Evolutionary conservation across 2,329 filamentous ascomycete species (phyloP), one percentile per base, ranked within the genome.

Genomic region (Fusarium verticillioides): DNA sequence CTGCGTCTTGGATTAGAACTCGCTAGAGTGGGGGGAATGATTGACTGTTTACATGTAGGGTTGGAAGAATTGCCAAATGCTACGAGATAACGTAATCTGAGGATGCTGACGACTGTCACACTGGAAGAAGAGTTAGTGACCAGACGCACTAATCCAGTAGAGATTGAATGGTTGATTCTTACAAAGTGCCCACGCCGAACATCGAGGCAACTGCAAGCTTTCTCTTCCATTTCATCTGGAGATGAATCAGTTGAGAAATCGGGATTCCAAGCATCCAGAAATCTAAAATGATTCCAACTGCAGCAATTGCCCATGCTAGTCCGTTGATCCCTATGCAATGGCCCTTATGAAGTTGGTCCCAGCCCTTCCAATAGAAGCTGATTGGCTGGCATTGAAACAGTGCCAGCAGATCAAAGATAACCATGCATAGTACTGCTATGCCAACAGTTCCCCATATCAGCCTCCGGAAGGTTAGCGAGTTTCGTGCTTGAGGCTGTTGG

Each of bases 371-470:
- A 23, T 65, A 72, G 7, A 52, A 69, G 34, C 59, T 72, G 1
- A 72, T 39, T 0, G 70, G 70, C 3, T 50, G 56, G 4, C 70
- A 72, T 32, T 72, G 70, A 0, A 46, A 18, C 1, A 66, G 47
- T 1, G 61, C 66, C 1, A 69, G n/a, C 3, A 65, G n/a, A 6
- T 61, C 28, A 3, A 72, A 69, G 2, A 62, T 23, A 2, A 68
- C 11, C 32, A 65, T 63, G 4, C 70, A 54, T 5, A 72, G 37
- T 1, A 46, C 23, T 2, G 42, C 47, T 2, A 62, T 34, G 3
- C 28, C 28, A 9, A 72, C 39, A 3, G 70, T 73, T 15, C 42
- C 60, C 70, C 70, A 72, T 21, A 73, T 52, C 4, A 69, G 3
- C 30, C 61, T 50, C 23, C 34, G 36, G 7, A 53, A 43, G 1